Evolutionary conservation across 1,139 yeast species (phyloP).

Genomic region (Protomyces gravidus): DNA sequence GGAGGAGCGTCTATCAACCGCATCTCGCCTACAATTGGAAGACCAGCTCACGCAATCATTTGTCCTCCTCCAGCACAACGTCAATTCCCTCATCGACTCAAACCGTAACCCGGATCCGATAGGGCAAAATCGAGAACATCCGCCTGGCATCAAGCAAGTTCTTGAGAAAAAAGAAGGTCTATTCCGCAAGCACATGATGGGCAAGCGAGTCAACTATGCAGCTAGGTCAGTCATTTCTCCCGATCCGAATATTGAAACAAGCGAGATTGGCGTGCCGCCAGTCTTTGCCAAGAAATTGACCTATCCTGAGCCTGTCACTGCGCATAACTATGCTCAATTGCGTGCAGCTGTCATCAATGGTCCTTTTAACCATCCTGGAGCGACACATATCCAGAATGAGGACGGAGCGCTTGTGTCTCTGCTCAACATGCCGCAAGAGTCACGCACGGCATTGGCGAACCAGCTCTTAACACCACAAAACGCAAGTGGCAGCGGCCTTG

Average conservation of each 20-base stretch:
- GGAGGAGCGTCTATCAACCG: slow-evolving; percentile 55
- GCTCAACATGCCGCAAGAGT: slow-evolving; percentile 85
- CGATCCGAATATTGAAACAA: slow-evolving; percentile 95
- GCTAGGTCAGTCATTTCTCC: slow-evolving; percentile 99
- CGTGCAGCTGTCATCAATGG: slow-evolving; percentile 96
- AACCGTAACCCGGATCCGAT: slow-evolving; percentile 71
- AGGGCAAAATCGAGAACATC: slow-evolving; percentile 60
- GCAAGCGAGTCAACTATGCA: slow-evolving; percentile 97
- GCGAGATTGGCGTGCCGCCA: slow-evolving; percentile 98
- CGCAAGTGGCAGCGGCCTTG: slow-evolving; percentile 39
- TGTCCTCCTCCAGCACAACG: slow-evolving; percentile 91
- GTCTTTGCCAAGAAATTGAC: slow-evolving; percentile 94
- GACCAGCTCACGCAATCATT: slow-evolving; percentile 81
- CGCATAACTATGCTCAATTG: slow-evolving; percentile 81
- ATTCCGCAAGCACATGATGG: slow-evolving; percentile 99
- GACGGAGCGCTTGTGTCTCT: slow-evolving; percentile 85
- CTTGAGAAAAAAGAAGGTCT: slow-evolving; percentile 97
- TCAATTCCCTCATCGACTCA: slow-evolving; percentile 87
- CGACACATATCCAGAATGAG: slow-evolving; percentile 90
- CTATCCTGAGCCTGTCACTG: slow-evolving; percentile 97
- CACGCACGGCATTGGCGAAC: slow-evolving; percentile 92
- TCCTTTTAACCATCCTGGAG: slow-evolving; percentile 98
- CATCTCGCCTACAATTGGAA: slow-evolving; percentile 66
- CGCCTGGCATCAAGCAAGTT: slow-evolving; percentile 96
- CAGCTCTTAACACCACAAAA: slow-evolving; percentile 80